Base-by-base conservation (phyloP, 257 asterid species). In the Ehretia macrophylla region DNA sequence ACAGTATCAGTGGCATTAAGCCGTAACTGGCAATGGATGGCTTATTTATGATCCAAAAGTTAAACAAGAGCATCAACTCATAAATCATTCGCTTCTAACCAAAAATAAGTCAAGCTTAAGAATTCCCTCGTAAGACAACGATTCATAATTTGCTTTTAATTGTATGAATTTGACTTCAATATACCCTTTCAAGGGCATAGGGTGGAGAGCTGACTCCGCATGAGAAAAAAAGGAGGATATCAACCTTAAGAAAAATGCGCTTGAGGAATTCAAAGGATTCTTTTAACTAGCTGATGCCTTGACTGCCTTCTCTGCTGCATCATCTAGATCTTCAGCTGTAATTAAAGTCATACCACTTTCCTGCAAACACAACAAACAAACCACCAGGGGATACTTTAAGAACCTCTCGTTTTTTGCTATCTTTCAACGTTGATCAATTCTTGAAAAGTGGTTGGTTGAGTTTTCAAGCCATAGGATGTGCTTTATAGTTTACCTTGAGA, bases 251-350 rank as follows among this genome's bases (percentile, higher is more conserved):
- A 38, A 38, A 38, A 38, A 38, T 11, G 11, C 6, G 44, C 44
- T 11, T 11, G 9, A 38, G 11, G 11, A 38, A 38, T 38, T 38
- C 6, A 42, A 42, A 42, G 37, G 60, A 18, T 65, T 58, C 55
- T 68, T 75, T 60, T 35, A 70, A 62, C 64, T 68, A 63, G 75
- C 60, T 22, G 66, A 66, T 65, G 93, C 81, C 72, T 87, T 90
- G 64, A 87, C 98, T 56, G 96, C 96, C 80, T 85, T 90, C 74
- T 85, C 91, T 46, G 98, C 96, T 20, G 95, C 98, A 51, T 90
- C 96, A 21, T 90, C 96, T 78, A 90, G 73, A 85, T 90, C 98
- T 68, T 87, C 96, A 8, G 96, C 98, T 66, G 95, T 87, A 39
- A 90, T 87, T 68, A 87, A 70, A 12, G 84, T 51, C 98, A 90